phyloP scores from a whole-genome alignment of 768 basidiomycete genomes.

The Mycena filopes region DNA sequence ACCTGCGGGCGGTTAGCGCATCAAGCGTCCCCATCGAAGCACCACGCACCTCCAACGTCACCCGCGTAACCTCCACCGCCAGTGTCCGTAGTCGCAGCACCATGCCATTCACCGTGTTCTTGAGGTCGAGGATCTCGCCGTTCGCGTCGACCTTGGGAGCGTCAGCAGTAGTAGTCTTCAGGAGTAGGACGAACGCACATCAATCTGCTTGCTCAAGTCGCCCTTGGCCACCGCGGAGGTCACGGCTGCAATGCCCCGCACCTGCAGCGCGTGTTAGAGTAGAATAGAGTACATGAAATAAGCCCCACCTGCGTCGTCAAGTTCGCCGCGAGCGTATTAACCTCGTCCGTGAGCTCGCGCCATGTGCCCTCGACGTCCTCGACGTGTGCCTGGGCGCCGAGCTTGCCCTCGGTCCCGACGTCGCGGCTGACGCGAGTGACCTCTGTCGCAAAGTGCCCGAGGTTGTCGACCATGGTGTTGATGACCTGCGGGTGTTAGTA shows the following conservation, averaged over 20 bases:
- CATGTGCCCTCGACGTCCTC: constrained; percentile 80
- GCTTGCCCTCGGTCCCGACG: constrained; percentile 59
- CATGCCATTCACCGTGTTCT: constrained; percentile 97
- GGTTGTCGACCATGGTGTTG: constrained; percentile 63
- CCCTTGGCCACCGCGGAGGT: constrained; percentile 81
- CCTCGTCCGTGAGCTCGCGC: constrained; percentile 69
- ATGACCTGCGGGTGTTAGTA: constrained; percentile 52
- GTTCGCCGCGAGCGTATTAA: constrained; percentile 73
- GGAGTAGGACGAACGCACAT: constrained; percentile 35
- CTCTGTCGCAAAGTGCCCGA: constrained; percentile 64
- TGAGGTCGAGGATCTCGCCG: constrained; percentile 91
- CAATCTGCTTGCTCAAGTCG: constrained; percentile 77
- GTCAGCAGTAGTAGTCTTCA: too few relatives aligned
- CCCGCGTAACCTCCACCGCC: constrained; percentile 83
- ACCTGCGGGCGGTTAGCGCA: constrained; percentile 15
- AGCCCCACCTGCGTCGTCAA: constrained; percentile 53
- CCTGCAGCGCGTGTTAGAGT: too few relatives aligned
- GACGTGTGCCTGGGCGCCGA: constrained; percentile 77
- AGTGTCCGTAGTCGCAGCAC: constrained; percentile 87
- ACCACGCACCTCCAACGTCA: constrained; percentile 89
- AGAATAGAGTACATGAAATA: background rate
- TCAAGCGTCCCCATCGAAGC: background rate
- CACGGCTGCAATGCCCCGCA: constrained; percentile 82
- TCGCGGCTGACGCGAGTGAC: constrained; percentile 80
- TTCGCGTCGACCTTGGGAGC: constrained; percentile 77